phyloP scores from a whole-genome alignment of 179 eudicot genomes.

The Actinidia polygama region DNA sequence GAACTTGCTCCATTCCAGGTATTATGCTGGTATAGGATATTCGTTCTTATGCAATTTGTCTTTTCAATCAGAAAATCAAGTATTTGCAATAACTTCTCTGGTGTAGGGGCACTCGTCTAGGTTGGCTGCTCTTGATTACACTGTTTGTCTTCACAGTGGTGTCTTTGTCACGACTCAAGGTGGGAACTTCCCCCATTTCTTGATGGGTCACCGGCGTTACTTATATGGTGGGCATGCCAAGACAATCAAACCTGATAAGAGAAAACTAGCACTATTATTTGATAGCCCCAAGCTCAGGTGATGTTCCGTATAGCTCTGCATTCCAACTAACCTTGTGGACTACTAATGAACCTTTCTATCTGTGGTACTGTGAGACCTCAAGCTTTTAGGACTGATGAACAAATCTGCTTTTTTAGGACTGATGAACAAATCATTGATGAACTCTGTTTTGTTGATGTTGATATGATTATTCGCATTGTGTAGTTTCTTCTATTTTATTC shows the following conservation, averaged over 20 bases:
- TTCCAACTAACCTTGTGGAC: background rate
- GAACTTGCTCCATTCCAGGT: conserved; percentile 95
- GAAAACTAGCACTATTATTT: conserved; percentile 78
- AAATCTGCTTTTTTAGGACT: background rate
- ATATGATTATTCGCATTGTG: background rate
- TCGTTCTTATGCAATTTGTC: background rate
- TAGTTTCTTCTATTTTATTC: background rate
- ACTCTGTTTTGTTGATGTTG: background rate
- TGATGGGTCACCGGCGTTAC: conserved; percentile 95
- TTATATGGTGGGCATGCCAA: conserved; percentile 87
- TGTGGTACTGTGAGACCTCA: conserved; percentile 1
- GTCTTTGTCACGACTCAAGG: conserved; percentile 97
- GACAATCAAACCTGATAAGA: conserved; percentile 88
- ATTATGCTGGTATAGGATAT: conserved; percentile 12
- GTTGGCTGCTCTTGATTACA: conserved; percentile 96
- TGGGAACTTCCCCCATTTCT: conserved; percentile 96
- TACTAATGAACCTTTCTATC: background rate
- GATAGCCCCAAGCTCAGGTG: conserved; percentile 90
- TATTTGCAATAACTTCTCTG: conserved; percentile 11
- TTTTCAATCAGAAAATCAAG: background rate
- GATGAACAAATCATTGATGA: background rate
- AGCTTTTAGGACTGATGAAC: background rate
- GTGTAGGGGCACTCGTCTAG: conserved; percentile 92
- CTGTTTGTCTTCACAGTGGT: conserved; percentile 95
- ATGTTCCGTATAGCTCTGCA: conserved; percentile 11